phyloP scores from a whole-genome alignment of 306 rosid species.

The Cucurbita maxima region DNA sequence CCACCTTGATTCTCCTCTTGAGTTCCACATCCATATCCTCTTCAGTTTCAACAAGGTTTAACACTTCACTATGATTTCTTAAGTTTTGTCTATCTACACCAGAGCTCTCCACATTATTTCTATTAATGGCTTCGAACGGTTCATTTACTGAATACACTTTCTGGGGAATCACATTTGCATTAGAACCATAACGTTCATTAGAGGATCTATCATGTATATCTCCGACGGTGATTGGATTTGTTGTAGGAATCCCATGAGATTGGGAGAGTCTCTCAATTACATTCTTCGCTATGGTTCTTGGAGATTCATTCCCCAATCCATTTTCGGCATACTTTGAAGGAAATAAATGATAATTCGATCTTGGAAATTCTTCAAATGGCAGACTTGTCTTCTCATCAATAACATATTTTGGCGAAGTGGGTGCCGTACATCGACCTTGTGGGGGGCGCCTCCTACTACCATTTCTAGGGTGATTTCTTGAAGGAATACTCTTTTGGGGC shows the following conservation, averaged over 20 bases:
- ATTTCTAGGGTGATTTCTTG: slow-evolving; percentile 24
- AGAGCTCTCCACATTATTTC: slow-evolving; percentile 23
- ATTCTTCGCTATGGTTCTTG: slow-evolving; percentile 81
- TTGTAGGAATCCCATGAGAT: slow-evolving; percentile 33
- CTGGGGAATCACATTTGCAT: slow-evolving; percentile 27
- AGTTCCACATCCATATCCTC: slow-evolving; percentile 51
- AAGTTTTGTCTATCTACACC: slow-evolving; percentile 17
- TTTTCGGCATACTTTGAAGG: slow-evolving; percentile 53
- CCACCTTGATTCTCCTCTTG: slow-evolving; percentile 51
- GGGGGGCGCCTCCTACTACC: slow-evolving; percentile 60
- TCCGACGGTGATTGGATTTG: slow-evolving; percentile 42
- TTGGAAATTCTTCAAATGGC: slow-evolving; percentile 59
- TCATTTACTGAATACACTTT: slow-evolving; percentile 27
- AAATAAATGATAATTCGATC: slow-evolving; percentile 24
- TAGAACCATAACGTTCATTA: slow-evolving; percentile 32
- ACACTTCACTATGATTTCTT: slow-evolving; percentile 19
- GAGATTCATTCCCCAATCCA: slow-evolving; percentile 67
- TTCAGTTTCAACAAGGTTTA: slow-evolving; percentile 32
- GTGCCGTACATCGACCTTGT: slow-evolving; percentile 46
- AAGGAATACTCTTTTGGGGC: slow-evolving; percentile 20
- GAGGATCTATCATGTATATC: slow-evolving; percentile 54
- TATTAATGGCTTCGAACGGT: slow-evolving; percentile 24
- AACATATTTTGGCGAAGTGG: slow-evolving; percentile 50
- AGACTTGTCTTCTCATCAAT: slow-evolving; percentile 33
- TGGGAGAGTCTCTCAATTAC: slow-evolving; percentile 84